Conservation (phyloP, 345 rosid species). For the Camelina neglecta region DNA sequence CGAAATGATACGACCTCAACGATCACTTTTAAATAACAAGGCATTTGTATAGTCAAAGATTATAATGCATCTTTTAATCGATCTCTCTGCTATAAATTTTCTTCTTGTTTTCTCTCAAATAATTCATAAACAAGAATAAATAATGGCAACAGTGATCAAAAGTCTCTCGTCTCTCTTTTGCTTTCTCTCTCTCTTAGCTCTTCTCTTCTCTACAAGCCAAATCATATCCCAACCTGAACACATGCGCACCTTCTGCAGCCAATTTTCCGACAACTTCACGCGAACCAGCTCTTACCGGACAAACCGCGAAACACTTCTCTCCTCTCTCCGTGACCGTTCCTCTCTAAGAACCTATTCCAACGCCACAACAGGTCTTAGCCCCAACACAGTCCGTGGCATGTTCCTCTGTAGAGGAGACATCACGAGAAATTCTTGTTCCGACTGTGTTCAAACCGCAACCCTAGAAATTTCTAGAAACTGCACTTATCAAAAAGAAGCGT, state of each 20-base stretch:
- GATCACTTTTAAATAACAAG: too few relatives aligned
- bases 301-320: not conserved
- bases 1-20: too few relatives aligned
- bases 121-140: conserved; percentile 3
- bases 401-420: conserved; percentile 47
- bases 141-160: not conserved
- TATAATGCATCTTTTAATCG: not conserved
- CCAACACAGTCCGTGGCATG: conserved; percentile 22
- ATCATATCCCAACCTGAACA: conserved; percentile 16
- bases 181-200: conserved; percentile 12
- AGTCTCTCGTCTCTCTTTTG: not conserved
- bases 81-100: not conserved
- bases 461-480: conserved; percentile 9
- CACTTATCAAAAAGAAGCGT: conserved; percentile 29
- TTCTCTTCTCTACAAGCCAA: not conserved
- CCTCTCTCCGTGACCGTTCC: conserved; percentile 3
- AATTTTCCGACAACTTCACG: conserved; percentile 2
- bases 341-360: not conserved
- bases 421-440: conserved; percentile 22
- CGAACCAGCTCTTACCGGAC: not conserved
- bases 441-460: conserved; percentile 39
- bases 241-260: conserved; percentile 8
- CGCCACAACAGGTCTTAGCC: conserved; percentile 11
- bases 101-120: not conserved
- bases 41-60: not conserved